Percentiles rank a stretch among this genome's conserved stretches.
Evolutionary conservation across 139 green algal species (phyloP).

Genomic region (Picochlorum sp.): DNA sequence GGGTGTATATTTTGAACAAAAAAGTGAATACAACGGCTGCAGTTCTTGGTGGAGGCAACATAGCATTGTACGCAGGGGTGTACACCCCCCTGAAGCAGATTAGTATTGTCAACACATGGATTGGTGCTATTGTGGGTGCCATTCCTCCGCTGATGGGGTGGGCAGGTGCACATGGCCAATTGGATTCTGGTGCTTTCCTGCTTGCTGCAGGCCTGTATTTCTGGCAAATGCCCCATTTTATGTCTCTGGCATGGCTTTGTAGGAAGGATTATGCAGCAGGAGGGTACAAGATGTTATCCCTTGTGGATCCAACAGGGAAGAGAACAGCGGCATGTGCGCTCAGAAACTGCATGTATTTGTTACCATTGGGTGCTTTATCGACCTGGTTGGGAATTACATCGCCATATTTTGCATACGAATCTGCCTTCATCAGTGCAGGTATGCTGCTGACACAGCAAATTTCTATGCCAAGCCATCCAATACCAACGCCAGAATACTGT

Average conservation of each 20-base stretch:
- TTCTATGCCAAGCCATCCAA: conserved; percentile 58
- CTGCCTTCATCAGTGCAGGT: conserved; percentile 40
- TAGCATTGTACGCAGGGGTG: conserved; percentile 84
- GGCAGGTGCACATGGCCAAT: conserved; percentile 59
- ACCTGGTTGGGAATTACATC: conserved; percentile 54
- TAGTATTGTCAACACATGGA: conserved; percentile 84
- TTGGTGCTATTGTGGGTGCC: conserved; percentile 92
- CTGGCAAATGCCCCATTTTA: conserved; percentile 98
- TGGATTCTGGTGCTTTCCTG: conserved; percentile 50
- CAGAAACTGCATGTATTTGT: conserved; percentile 79
- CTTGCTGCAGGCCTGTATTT: conserved; percentile 86
- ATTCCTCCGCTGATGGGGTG: conserved; percentile 98
- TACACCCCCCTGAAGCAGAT: conserved; percentile 98
- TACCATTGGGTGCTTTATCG: conserved; percentile 70
- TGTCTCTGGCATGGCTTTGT: conserved; percentile 92
- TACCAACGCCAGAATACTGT: conserved; percentile 66
- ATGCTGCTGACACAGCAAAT: conserved; percentile 54
- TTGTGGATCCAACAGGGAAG: conserved; percentile 69
- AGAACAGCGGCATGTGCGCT: conserved; percentile 72
- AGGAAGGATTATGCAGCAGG: conserved; percentile 79
- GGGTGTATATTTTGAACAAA: conserved; percentile 56
- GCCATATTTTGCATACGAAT: conserved; percentile 70
- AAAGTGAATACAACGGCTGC: conserved; percentile 80
- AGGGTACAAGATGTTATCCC: conserved; percentile 84
- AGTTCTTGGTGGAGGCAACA: conserved; percentile 83